These are phyloP conservation scores for Trichocomaceae sp. DNA, from an alignment of 2,329 filamentous ascomycete genomes.

Conservation along the genomic window DNA sequence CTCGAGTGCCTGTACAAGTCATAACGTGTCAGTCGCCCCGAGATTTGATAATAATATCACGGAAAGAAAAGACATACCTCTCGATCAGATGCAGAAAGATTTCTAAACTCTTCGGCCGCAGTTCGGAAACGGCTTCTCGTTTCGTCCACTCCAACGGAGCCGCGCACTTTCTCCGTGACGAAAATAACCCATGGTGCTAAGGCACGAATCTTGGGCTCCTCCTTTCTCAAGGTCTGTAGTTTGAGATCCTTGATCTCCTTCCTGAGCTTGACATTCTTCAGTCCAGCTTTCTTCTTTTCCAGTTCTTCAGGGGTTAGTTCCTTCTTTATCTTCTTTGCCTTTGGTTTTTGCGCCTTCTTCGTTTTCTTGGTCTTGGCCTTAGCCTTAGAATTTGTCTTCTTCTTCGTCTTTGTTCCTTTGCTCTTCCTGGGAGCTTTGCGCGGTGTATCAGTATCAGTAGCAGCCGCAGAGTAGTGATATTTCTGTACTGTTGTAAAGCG, in stretches of 20 bases:
- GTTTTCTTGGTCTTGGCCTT: constrained; percentile 18
- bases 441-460: constrained; percentile 13
- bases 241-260: constrained; percentile 30
- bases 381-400: too few relatives aligned
- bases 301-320: constrained; percentile 26
- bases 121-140: constrained; percentile 18
- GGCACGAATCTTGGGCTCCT: constrained; percentile 26
- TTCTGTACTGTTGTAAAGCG: constrained; percentile 9
- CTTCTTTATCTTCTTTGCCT: constrained; percentile 20
- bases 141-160: constrained; percentile 4
- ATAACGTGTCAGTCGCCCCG: not conserved
- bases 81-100: constrained; percentile 13
- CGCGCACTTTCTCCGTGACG: constrained; percentile 20
- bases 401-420: constrained; percentile 12
- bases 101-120: constrained; percentile 15
- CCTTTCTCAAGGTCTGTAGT: constrained; percentile 22
- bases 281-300: constrained; percentile 24
- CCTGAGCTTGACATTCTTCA: constrained; percentile 26
- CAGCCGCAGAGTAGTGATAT: constrained; percentile 26
- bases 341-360: constrained; percentile 25
- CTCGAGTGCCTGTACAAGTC: constrained; percentile 41
- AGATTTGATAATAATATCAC: not conserved
- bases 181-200: constrained; percentile 22
- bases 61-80: constrained; percentile 11
- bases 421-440: constrained; percentile 17